Evolutionary conservation across 106 monocot species (phyloP).

Genomic region (Phalaenopsis equestris): DNA sequence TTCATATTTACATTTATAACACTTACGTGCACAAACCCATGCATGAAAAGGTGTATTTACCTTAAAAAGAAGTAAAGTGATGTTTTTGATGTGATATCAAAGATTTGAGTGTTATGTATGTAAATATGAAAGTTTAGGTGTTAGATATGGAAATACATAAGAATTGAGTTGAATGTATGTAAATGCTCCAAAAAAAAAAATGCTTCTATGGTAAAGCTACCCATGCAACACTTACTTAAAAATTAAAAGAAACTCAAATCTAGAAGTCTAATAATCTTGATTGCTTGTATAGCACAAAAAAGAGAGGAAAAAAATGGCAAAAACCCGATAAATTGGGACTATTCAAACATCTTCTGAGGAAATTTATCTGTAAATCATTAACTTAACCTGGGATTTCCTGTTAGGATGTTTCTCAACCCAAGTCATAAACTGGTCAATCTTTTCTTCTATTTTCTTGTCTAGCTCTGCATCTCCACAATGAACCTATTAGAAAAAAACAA

Average conservation of each 20-base stretch:
- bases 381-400: slow-evolving; percentile 70
- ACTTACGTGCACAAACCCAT: no score
- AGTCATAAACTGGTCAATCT: slow-evolving; percentile 61
- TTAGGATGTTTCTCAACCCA: slow-evolving; percentile 97
- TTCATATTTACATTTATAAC: no score
- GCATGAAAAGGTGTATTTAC: no score
- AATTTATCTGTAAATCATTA: neutral
- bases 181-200: neutral
- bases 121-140: no score
- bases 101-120: no score
- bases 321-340: neutral
- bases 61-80: no score
- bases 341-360: neutral
- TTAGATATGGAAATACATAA: no score
- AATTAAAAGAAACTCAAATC: neutral
- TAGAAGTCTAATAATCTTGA: neutral
- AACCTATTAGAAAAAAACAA: slow-evolving; percentile 33
- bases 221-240: neutral
- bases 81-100: no score
- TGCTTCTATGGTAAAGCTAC: neutral
- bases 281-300: neutral
- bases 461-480: slow-evolving; percentile 87
- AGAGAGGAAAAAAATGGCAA: neutral
- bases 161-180: no score
- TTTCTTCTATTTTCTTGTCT: slow-evolving; percentile 94